Evolutionary conservation across 192 early-diverging fungal species (phyloP).

Genomic region (Coemansia sp.): DNA sequence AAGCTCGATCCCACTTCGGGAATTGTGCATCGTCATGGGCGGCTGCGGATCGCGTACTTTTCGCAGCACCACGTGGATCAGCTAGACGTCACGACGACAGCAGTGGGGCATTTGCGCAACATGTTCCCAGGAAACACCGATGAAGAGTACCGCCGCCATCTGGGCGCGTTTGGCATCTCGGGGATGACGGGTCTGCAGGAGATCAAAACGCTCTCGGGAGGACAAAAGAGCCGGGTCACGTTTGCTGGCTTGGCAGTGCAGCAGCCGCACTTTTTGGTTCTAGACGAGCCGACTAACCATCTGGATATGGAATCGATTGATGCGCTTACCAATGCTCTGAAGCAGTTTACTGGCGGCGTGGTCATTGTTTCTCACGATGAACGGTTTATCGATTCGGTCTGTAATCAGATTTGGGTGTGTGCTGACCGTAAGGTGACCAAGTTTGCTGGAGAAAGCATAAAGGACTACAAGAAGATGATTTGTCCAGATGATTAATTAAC

Average conservation of each 20-base stretch:
- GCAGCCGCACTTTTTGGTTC: slow-evolving; percentile 89
- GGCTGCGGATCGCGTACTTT: slow-evolving; percentile 91
- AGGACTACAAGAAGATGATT: slow-evolving; percentile 68
- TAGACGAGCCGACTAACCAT: slow-evolving; percentile 98
- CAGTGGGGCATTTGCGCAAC: slow-evolving; percentile 84
- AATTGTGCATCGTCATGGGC: slow-evolving; percentile 85
- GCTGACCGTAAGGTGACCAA: slow-evolving; percentile 74
- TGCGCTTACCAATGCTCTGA: slow-evolving; percentile 82
- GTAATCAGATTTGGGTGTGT: slow-evolving; percentile 92
- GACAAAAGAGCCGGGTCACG: slow-evolving; percentile 94
- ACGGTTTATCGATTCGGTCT: slow-evolving; percentile 85
- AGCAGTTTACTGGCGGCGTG: slow-evolving; percentile 88
- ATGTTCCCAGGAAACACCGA: slow-evolving; percentile 89
- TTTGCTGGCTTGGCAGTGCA: slow-evolving; percentile 91
- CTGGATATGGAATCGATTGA: slow-evolving; percentile 93
- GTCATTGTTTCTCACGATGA: slow-evolving; percentile 98
- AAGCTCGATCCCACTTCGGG: slow-evolving; percentile 78
- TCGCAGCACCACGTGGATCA: slow-evolving; percentile 98
- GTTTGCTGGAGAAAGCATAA: slow-evolving; percentile 86
- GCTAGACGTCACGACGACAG: slow-evolving; percentile 77
- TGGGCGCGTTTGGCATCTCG: slow-evolving; percentile 94
- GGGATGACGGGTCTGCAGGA: slow-evolving; percentile 94
- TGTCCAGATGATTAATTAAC: slow-evolving; percentile 38
- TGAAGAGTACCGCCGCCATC: slow-evolving; percentile 92
- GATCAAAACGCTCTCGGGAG: slow-evolving; percentile 93